Conservation (phyloP, 2,329 filamentous ascomycete genomes). For the Ophiostoma ulmi region DNA sequence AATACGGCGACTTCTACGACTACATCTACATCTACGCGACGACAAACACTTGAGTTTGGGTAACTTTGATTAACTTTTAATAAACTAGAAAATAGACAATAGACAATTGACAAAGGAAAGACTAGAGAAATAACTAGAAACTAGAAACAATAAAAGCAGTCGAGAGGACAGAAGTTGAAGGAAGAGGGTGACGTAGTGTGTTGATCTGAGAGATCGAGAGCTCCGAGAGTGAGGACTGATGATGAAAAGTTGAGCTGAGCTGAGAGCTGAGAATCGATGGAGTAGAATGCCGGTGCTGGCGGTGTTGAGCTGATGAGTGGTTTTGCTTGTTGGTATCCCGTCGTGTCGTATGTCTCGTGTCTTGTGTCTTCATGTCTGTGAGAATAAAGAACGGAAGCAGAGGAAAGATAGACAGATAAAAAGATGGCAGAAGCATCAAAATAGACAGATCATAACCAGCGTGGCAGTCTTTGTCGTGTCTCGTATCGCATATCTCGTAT, state of each 20-base stretch:
- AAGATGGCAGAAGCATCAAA: neutral
- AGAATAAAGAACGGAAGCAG: neutral
- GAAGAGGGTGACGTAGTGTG: neutral
- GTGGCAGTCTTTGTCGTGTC: neutral
- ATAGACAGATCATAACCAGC: neutral
- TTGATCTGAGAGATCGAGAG: too few species aligned
- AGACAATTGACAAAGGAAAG: constrained; percentile 5
- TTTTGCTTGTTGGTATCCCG: neutral
- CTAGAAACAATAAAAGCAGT: neutral
- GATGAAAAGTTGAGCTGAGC: neutral
- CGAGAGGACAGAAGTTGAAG: neutral
- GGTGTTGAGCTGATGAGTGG: neutral
- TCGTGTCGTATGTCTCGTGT: neutral
- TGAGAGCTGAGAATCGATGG: neutral
- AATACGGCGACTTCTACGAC: neutral
- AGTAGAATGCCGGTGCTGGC: neutral
- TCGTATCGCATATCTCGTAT: neutral
- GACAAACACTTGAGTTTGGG: too few species aligned
- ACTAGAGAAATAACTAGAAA: constrained; percentile 1
- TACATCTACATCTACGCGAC: neutral
- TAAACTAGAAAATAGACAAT: neutral
- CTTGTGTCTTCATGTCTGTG: neutral
- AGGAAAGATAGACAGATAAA: too few species aligned
- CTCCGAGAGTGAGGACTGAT: neutral
- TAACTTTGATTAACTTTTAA: neutral